These are phyloP conservation scores for Quercus rubra DNA, from an alignment of 306 rosid species.

Conservation along the genomic window DNA sequence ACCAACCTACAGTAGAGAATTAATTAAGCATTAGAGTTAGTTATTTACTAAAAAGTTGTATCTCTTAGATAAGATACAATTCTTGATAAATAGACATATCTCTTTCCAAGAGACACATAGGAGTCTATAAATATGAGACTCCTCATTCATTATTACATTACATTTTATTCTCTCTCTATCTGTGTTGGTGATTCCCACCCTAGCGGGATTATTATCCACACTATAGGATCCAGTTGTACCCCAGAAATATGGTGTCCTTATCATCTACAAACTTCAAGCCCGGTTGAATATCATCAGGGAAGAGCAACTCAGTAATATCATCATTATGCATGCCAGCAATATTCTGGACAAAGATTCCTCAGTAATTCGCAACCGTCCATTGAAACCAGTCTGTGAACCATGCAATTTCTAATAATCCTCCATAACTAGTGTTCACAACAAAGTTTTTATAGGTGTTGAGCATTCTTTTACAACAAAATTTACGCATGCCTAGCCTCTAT, in stretches of 20 bases:
- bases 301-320: slow-evolving; percentile 59
- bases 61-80: too few species aligned
- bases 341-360: slow-evolving; percentile 65
- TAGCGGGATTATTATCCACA: too few species aligned
- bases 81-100: too few species aligned
- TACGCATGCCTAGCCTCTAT: too few species aligned
- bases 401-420: slow-evolving; percentile 21
- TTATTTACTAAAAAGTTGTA: too few species aligned
- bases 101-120: too few species aligned
- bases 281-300: slow-evolving; percentile 65
- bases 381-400: slow-evolving; percentile 74
- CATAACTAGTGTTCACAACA: neutral
- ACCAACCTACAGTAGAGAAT: too few species aligned
- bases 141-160: too few species aligned
- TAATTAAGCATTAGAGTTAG: too few species aligned
- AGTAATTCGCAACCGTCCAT: slow-evolving; percentile 76
- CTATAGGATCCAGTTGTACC: slow-evolving; percentile 27
- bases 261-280: slow-evolving; percentile 74
- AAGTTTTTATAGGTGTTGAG: neutral
- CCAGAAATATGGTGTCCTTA: slow-evolving; percentile 79
- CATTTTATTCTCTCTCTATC: too few species aligned
- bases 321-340: slow-evolving; percentile 80
- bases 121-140: too few species aligned
- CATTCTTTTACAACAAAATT: neutral
- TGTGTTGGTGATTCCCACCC: too few species aligned